Percentiles rank a stretch among this genome's conserved stretches.
phyloP scores from a whole-genome alignment of 129 eudicot species.

The Arctium lappa region DNA sequence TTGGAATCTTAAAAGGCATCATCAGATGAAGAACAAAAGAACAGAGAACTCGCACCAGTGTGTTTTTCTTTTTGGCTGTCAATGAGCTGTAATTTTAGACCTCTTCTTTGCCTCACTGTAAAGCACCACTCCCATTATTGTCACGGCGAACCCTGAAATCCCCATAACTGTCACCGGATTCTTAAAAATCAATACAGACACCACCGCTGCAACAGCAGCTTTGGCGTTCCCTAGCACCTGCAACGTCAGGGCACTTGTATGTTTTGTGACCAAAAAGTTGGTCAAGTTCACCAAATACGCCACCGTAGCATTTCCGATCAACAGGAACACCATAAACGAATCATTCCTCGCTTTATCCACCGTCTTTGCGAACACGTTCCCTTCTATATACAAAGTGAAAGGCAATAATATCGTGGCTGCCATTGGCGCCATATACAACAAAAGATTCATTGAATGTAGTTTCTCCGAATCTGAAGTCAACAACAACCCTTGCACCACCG shows the following conservation, averaged over 20 bases:
- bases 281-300: slow-evolving; percentile 83
- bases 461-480: slow-evolving; percentile 68
- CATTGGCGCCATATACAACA: slow-evolving; percentile 89
- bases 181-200: slow-evolving; percentile 71
- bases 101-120: slow-evolving; percentile 86
- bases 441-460: slow-evolving; percentile 65
- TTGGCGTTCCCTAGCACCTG: slow-evolving; percentile 85
- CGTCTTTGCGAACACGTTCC: slow-evolving; percentile 57
- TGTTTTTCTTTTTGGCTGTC: slow-evolving; percentile 22
- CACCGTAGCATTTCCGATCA: slow-evolving; percentile 66
- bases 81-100: slow-evolving; percentile 65
- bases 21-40: slow-evolving; percentile 22
- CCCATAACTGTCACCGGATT: slow-evolving; percentile 89
- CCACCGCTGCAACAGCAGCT: slow-evolving; percentile 78
- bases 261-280: slow-evolving; percentile 72
- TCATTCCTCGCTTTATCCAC: slow-evolving; percentile 53
- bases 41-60: slow-evolving; percentile 34
- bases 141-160: slow-evolving; percentile 69
- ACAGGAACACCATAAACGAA: slow-evolving; percentile 56
- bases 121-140: slow-evolving; percentile 78
- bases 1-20: slow-evolving; percentile 16
- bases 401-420: slow-evolving; percentile 68
- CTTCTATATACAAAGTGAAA: slow-evolving; percentile 63
- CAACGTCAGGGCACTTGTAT: slow-evolving; percentile 74
- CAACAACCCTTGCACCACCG: slow-evolving; percentile 79